Percentiles rank a stretch among this genome's conserved stretches.
phyloP scores from a whole-genome alignment of 805 yeast genomes.

The Kuraishia molischiana region DNA sequence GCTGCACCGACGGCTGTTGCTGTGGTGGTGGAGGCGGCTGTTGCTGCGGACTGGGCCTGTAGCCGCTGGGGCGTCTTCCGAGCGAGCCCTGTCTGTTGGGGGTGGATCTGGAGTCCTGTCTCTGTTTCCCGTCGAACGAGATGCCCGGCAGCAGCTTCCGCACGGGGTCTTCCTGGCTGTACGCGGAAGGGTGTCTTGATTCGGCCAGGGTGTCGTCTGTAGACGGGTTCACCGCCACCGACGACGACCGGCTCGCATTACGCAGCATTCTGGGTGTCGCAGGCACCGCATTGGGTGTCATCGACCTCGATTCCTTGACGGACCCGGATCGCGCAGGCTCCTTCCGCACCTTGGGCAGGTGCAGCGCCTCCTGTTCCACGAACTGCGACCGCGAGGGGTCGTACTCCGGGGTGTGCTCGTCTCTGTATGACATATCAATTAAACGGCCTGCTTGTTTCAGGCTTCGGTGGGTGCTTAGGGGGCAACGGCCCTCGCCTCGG shows the following conservation, averaged over 20 bases:
- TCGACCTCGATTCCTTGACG: background rate
- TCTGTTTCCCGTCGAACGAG: background rate
- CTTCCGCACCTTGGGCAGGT: background rate
- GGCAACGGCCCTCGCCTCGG: too few relatives aligned
- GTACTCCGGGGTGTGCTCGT: background rate
- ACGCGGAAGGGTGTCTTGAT: background rate
- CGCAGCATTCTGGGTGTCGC: slow-evolving; percentile 67
- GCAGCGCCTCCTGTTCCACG: background rate
- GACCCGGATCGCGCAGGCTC: background rate
- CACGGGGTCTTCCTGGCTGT: background rate
- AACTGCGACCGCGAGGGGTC: background rate
- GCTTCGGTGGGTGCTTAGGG: too few relatives aligned
- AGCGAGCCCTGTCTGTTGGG: background rate
- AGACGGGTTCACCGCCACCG: background rate
- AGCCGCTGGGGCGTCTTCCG: background rate
- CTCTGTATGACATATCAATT: background rate
- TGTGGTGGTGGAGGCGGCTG: slow-evolving; percentile 5
- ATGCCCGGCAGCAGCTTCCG: background rate
- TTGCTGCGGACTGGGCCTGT: background rate
- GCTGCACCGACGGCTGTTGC: slow-evolving; percentile 4
- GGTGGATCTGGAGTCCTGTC: background rate
- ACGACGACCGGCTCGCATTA: slow-evolving; percentile 27
- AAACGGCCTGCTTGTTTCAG: too few relatives aligned
- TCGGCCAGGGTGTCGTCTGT: background rate
- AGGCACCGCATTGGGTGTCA: slow-evolving; percentile 29